A percentile compares a stretch with the other conserved stretches of the same genome.
phyloP scores from a whole-genome alignment of 73 alveolate species.

The Tetrahymena borealis region DNA sequence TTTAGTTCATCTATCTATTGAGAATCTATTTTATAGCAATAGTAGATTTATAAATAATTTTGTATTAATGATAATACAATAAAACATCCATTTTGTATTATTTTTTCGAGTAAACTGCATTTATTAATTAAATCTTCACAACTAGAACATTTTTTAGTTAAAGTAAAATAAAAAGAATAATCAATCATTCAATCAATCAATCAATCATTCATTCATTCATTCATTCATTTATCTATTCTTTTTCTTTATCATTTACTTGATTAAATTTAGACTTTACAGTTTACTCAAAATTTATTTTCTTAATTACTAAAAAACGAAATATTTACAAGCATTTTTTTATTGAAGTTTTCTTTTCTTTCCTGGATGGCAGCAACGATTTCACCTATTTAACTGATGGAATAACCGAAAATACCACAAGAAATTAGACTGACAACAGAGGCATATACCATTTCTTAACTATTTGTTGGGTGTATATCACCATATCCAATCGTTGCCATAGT shows the following conservation, averaged over 20 bases:
- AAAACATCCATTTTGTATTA: too few relatives aligned
- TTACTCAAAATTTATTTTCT: slow-evolving; percentile 50
- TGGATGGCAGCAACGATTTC: slow-evolving; percentile 40
- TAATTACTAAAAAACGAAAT: slow-evolving; percentile 43
- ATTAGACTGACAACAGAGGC: slow-evolving; percentile 64
- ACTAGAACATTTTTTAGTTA: too few relatives aligned
- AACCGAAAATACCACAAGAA: slow-evolving; percentile 85
- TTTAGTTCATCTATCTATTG: slow-evolving; percentile 38
- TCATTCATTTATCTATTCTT: too few relatives aligned
- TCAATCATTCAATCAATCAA: too few relatives aligned
- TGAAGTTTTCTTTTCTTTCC: slow-evolving; percentile 4
- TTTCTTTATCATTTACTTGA: too few relatives aligned
- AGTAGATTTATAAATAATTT: too few relatives aligned
- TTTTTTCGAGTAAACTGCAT: too few relatives aligned
- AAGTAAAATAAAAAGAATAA: too few relatives aligned
- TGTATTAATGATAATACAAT: too few relatives aligned
- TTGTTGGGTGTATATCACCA: slow-evolving; percentile 82
- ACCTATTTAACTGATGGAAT: slow-evolving; percentile 72
- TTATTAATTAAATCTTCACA: too few relatives aligned
- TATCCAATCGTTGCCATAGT: slow-evolving; percentile 88
- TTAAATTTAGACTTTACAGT: too few relatives aligned
- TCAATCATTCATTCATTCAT: too few relatives aligned
- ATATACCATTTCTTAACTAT: slow-evolving; percentile 59
- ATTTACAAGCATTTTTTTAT: slow-evolving; percentile 46
- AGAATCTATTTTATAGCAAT: slow-evolving; percentile 52